Base-by-base conservation (phyloP, 1,139 yeast genomes). In the Blastobotrys proliferans region DNA sequence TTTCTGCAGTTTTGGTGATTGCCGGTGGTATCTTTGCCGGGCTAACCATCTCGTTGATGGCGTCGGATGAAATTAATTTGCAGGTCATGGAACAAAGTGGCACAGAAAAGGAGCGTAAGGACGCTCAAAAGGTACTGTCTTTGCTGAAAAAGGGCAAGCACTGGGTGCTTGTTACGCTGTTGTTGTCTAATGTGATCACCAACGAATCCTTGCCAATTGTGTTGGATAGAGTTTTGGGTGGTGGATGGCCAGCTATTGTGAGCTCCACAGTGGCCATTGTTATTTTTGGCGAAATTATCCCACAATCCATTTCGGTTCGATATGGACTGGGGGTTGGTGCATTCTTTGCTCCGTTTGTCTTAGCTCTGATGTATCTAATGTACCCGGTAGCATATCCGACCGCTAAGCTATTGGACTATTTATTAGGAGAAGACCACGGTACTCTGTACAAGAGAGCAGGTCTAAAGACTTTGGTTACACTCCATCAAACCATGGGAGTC, bases 21-120 rank as follows among this genome's bases (percentile, higher is more conserved):
- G 74, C 88, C 3, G 98, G 98, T 40, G 98, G 98, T 51, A 84
- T 88, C 11, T 92, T 92, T 70, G 97, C 98, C 2, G 98, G 97
- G 6, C 70, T 92, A 41, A 92, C 98, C 19, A 72, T 92, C 45
- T 97, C 94, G 2, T 74, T 92, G 25, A 92, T 92, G 98, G 97
- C 97, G 50, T 97, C 90, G 65, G 97, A 92, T 63, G 97, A 90
- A 64, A 94, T 90, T 31, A 86, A 88, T 56, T 57, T 69, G 20
- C 72, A 70, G 52, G 74, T 69, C 9, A 63, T 68, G 35, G 62
- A 62, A 42, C 69, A 67, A 46, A 70, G 77, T 13, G 83, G 83
- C 10, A 72, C 70, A 13, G 48, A 52, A 4, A 52, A 58, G 5
- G 97, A 92, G 63, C 75, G 83, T 34, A 72, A 68, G 47, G 74